A percentile compares a stretch with the other conserved stretches of the same genome.
Conservation (phyloP, 2,329 filamentous ascomycete genomes). For the Pseudomassariella vexata region DNA sequence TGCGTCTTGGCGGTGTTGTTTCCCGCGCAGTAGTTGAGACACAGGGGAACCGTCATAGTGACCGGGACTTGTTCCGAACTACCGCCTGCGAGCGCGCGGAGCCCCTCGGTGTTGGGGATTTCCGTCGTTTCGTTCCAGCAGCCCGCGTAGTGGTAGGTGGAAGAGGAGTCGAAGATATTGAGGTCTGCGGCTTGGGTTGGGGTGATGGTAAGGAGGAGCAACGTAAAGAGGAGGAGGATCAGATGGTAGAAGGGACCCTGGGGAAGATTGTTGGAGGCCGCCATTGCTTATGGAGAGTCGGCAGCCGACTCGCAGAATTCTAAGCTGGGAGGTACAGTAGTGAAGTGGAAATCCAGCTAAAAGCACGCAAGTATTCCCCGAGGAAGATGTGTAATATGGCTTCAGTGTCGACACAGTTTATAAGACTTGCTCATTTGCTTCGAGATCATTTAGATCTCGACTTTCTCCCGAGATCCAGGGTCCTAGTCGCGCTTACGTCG, state of each 20-base stretch:
- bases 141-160: slow-evolving; percentile 44
- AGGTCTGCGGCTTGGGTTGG: slow-evolving; percentile 2
- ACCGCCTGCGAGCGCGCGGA: slow-evolving; percentile 39
- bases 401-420: no score
- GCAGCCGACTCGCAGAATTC: no score
- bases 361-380: no score
- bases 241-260: background rate
- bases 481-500: no score
- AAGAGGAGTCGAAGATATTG: slow-evolving; percentile 27
- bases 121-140: slow-evolving; percentile 55
- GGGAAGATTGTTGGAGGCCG: no score
- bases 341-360: no score
- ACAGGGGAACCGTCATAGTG: slow-evolving; percentile 46
- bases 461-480: no score
- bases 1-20: slow-evolving; percentile 18
- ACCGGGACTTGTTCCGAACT: slow-evolving; percentile 31
- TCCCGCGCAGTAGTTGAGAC: slow-evolving; percentile 41
- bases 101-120: slow-evolving; percentile 31
- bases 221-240: slow-evolving; percentile 1
- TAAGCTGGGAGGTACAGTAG: no score
- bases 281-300: no score
- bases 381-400: no score
- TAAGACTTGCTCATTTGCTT: no score
- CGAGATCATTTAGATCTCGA: no score
- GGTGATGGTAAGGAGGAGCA: background rate